Base-by-base conservation (phyloP, 441 rosid genomes). In the Melastoma candidum region DNA sequence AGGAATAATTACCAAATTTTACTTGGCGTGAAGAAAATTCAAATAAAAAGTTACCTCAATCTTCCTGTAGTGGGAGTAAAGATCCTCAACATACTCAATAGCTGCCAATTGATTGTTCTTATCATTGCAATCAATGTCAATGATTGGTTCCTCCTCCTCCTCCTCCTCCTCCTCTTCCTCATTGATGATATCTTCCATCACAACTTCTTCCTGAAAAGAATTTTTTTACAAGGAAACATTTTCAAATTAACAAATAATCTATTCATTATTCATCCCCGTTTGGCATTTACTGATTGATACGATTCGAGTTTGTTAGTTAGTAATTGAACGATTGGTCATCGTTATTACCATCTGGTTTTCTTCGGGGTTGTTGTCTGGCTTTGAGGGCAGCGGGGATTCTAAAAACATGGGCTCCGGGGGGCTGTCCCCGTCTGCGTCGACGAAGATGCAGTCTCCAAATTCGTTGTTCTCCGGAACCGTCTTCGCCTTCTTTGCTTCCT, bases 51-150 rank as follows among this genome's bases (percentile, higher is more conserved):
- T 39, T 53, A 65, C 69, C 69, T 65, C 69, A 14, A 44, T 44
- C 22, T 56, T 59, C 56, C 59, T 54, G 47, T 65, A 65, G 44
- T 59, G n/a, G 13, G 55, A 43, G 14, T 65, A 59, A 29, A 65
- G 44, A 46, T 65, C 69, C 24, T 60, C 53, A 45, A 65, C 47
- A 56, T 65, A 65, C 11, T 65, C 69, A 13, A 65, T 57, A 46
- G 55, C 53, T 2, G 69, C 69, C 46, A 65, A 64, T 32, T 48
- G 65, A 48, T 65, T 65, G 60, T 54, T 65, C 63, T 22, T 51
- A 51, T 65, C 69, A 26, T 51, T 9, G 11, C 69, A 41, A 54
- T 65, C 69, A 46, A 65, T 59, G 39, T 65, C 69, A 50, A 60
- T 46, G 22, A 48, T 25, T 45, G 60, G 46, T 11, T 55, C 60